Evolutionary conservation across 306 rosid species (phyloP), one percentile per base, ranked within the genome.

Genomic region (Rubus parviflorus): DNA sequence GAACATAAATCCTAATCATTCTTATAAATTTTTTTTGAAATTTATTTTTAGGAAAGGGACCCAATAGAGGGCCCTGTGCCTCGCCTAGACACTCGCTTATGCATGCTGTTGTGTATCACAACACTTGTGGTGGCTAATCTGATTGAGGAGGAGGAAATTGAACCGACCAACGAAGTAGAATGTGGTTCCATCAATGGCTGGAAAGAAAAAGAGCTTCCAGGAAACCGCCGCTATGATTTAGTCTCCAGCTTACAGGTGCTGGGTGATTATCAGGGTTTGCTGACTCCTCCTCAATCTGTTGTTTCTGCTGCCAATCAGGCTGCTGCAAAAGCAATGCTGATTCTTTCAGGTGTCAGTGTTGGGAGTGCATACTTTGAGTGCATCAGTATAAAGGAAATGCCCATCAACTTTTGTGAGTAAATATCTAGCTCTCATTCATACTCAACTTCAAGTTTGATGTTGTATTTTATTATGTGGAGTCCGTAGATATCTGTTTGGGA

Each of bases 41-140:
- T 30, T 83, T 72, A 7, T 62, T 82, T 74, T 42, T 58, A 92
- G 99, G 99, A 92, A 90, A 92, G 97, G 85, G 96, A 90, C 74
- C 96, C 97, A n/a, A 92, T 92, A 76, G 97, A 95, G 72, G 99
- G 99, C n/a, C 99, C 99, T 12, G 85, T 95, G 90, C 97, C 99
- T 73, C 96, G 85, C 85, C 85, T 95, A 15, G 99, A 95, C 82
- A 85, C 97, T 58, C 97, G 99, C 73, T 80, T 95, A 79, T 90
- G 96, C 97, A 89, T 91, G 86, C 89, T 92, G 43, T 82, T 95
- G 75, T 90, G 97, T 42, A 88, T 95, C 83, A 87, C 87, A 48
- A 85, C 96, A 25, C 99, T 95, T 72, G 97, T 90, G 73, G 83
- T 95, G 77, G 90, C 88, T 51, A 89, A 89, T 82, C 91, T 95